A percentile compares a stretch with the other conserved stretches of the same genome.
Evolutionary conservation across 495 filamentous ascomycete species (phyloP).

Genomic region (Penicillium salamii): DNA sequence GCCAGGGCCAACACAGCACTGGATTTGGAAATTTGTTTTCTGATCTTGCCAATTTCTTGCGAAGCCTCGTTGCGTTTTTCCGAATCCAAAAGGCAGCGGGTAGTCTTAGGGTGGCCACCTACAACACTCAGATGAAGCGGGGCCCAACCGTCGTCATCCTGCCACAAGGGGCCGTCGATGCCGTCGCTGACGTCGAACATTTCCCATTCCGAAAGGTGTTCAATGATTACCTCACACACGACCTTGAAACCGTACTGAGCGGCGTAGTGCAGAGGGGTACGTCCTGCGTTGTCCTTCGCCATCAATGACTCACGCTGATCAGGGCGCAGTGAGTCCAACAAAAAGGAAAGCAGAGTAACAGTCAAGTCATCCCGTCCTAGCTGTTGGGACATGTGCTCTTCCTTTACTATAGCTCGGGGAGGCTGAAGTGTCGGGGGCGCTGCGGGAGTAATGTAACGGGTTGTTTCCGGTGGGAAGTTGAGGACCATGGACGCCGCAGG

Average conservation of each 20-base stretch:
- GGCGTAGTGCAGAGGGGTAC: slow-evolving; percentile 89
- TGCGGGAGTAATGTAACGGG: slow-evolving; percentile 75
- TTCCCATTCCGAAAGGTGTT: slow-evolving; percentile 82
- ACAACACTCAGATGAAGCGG: slow-evolving; percentile 91
- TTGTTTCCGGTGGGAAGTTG: slow-evolving; percentile 50
- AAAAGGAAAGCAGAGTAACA: slow-evolving; percentile 67
- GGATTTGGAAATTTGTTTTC: slow-evolving; percentile 74
- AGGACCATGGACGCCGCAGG: slow-evolving; percentile 39
- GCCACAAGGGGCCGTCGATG: slow-evolving; percentile 82
- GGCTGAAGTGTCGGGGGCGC: slow-evolving; percentile 62
- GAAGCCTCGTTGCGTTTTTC: slow-evolving; percentile 66
- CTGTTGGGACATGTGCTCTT: slow-evolving; percentile 54
- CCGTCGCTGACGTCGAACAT: slow-evolving; percentile 80
- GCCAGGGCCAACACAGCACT: slow-evolving; percentile 87
- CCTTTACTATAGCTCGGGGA: slow-evolving; percentile 51
- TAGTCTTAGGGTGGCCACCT: slow-evolving; percentile 84
- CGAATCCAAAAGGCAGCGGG: slow-evolving; percentile 71
- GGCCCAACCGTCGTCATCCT: slow-evolving; percentile 87
- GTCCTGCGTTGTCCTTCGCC: slow-evolving; percentile 72
- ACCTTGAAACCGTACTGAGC: slow-evolving; percentile 90
- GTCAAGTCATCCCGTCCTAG: slow-evolving; percentile 69
- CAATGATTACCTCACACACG: slow-evolving; percentile 83
- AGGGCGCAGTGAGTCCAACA: slow-evolving; percentile 68
- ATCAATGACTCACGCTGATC: slow-evolving; percentile 67
- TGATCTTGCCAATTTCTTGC: slow-evolving; percentile 56